Evolutionary conservation across 106 monocot genomes (phyloP), one percentile per base, ranked within the genome.

Genomic region (Iris macrosiphon): DNA sequence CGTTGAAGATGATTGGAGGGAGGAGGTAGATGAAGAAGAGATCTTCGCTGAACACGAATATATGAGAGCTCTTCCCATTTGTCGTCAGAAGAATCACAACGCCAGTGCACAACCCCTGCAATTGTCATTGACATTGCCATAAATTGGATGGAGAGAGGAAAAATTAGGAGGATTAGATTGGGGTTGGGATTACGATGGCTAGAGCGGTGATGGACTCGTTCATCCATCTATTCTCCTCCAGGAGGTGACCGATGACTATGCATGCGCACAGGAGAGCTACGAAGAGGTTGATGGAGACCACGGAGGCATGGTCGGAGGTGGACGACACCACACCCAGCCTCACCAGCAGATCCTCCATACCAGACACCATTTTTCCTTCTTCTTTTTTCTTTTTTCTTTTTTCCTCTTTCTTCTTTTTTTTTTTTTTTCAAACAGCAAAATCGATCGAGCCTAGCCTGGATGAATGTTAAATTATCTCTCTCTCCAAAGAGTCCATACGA

Each of bases 141-240:
- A n/a, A n/a, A n/a, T n/a, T n/a, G n/a, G n/a, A n/a, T n/a, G n/a
- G n/a, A n/a, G n/a, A n/a, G n/a, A n/a, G n/a, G n/a, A n/a, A n/a
- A n/a, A n/a, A n/a, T n/a, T n/a, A n/a, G n/a, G n/a, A n/a, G n/a
- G n/a, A n/a, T n/a, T n/a, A n/a, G n/a, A n/a, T n/a, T n/a, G n/a
- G n/a, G n/a, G n/a, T n/a, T n/a, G n/a, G n/a, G n/a, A n/a, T 64
- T 30, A 96, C 96, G 57, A 96, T 64, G 40, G 72, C 53, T 32
- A 96, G 79, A n/a, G 96, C 86, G 0, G 83, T 96, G 55, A 87
- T 96, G 60, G 96, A 96, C 54, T 96, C 96, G 57, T 96, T 96
- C 72, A 86, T 59, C 96, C 96, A 96, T 16, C 80, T 64, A 19
- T 45, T 79, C 75, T 96, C 96, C 68, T 90, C 96, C 1, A 96